These are phyloP conservation scores for Claviceps quebecensis DNA, from an alignment of 2,329 filamentous ascomycete genomes.

Conservation along the genomic window DNA sequence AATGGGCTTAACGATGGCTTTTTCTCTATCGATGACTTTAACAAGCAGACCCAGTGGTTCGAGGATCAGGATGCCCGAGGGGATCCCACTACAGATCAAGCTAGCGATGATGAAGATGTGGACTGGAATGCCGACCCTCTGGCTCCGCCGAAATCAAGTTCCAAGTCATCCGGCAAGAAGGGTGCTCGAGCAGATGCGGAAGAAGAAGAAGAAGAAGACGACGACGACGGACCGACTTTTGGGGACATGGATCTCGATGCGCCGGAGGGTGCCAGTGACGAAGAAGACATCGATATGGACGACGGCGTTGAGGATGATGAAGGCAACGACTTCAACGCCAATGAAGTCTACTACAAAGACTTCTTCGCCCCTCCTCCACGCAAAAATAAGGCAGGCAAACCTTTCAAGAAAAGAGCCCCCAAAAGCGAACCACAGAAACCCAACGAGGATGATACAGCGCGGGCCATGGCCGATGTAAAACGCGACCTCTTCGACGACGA, in stretches of 20 bases:
- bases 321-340: slow-evolving; percentile 57
- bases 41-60: slow-evolving; percentile 78
- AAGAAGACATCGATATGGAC: slow-evolving; percentile 44
- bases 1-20: slow-evolving; percentile 92
- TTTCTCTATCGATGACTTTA: slow-evolving; percentile 96
- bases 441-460: slow-evolving; percentile 55
- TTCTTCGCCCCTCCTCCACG: slow-evolving; percentile 81
- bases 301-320: slow-evolving; percentile 32
- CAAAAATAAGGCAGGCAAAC: slow-evolving; percentile 44
- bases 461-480: slow-evolving; percentile 74
- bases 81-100: slow-evolving; percentile 58
- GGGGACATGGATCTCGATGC: slow-evolving; percentile 63
- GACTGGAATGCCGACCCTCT: slow-evolving; percentile 78
- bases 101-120: slow-evolving; percentile 72
- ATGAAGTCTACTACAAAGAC: slow-evolving; percentile 80
- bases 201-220: slow-evolving; percentile 41
- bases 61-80: slow-evolving; percentile 73
- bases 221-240: slow-evolving; percentile 73
- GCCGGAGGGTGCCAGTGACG: slow-evolving; percentile 52
- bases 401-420: slow-evolving; percentile 22
- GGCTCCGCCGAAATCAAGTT: slow-evolving; percentile 18
- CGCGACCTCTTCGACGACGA: slow-evolving; percentile 81
- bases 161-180: slow-evolving; percentile 20
- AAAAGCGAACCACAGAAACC: slow-evolving; percentile 29
- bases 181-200: slow-evolving; percentile 15